A percentile compares a stretch with the other conserved stretches of the same genome.
phyloP scores from a whole-genome alignment of 805 yeast species.

The Monosporozyma unispora region DNA sequence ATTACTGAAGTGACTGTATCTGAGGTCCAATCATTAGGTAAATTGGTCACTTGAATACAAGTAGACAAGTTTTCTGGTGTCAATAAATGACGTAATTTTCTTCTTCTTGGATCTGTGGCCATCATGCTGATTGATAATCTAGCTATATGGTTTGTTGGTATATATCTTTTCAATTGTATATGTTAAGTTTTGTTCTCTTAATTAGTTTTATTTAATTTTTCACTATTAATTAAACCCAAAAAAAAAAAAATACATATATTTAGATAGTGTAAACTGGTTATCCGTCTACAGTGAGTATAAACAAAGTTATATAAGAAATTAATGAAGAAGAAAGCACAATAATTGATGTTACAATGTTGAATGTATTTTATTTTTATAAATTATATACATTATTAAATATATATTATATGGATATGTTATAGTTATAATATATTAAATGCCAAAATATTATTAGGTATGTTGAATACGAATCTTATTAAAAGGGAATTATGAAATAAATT shows the following conservation, averaged over 20 bases:
- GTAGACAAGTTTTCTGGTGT: conserved; percentile 27
- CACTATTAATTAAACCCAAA: too few species aligned
- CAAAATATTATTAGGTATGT: neutral
- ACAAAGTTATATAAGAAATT: neutral
- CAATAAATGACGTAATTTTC: conserved; percentile 25
- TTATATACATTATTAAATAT: neutral
- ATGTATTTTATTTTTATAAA: neutral
- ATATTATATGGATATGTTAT: neutral
- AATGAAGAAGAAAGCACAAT: neutral
- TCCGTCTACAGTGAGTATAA: neutral
- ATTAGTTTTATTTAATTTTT: too few species aligned
- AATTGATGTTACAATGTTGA: neutral
- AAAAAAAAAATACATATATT: too few species aligned
- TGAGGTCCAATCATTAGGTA: conserved; percentile 68
- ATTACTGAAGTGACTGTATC: conserved; percentile 53
- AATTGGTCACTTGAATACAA: conserved; percentile 30
- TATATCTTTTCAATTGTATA: neutral
- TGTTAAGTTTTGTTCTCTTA: neutral
- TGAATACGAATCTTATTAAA: conserved; percentile 1
- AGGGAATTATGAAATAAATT: conserved; percentile 2
- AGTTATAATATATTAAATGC: neutral
- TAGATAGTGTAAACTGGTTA: too few species aligned
- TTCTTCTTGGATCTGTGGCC: conserved; percentile 28
- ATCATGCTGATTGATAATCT: neutral
- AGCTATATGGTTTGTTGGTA: neutral